Evolutionary conservation across 1,284 basidiomycete genomes (phyloP), one percentile per base, ranked within the genome.

Genomic region (Blastosporella zonata): DNA sequence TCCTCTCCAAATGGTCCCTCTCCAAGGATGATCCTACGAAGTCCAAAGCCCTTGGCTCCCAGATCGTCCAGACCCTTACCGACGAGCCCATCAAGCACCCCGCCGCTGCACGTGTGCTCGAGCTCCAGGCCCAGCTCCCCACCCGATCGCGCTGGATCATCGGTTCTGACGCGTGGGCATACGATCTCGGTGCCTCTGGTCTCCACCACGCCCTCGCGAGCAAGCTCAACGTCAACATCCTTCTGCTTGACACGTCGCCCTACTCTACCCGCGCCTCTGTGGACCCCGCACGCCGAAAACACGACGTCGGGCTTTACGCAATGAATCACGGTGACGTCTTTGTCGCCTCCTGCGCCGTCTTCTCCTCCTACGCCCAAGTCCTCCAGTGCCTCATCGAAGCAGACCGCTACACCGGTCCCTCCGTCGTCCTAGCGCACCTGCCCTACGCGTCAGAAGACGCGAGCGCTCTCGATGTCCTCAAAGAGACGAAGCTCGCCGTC

Each of bases 281-380:
- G 25, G 88, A 93, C 55, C 84, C 84, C 6, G 74, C 79, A 53
- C 79, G 86, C 47, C 78, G 92, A 52, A 96, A 95, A 71, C 93
- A 93, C 63, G 94, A 97, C 68, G 87, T 94, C 38, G 94, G 93
- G 1, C 74, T 97, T 41, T 99, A 99, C 65, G 97, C 96, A 10
- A 96, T 99, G 91, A 97, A 97, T 72, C 92, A 97, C 67, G 96
- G 96, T 13, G 89, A 94, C 63, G 92, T 94, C 50, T 99, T 93
- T 66, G 96, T 97, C 48, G 94, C 94, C 8, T 93, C 90, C 61
- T 84, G 97, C 33, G 97, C 97, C 5, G 87, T 98, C 48, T 98
- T 96, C 69, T 89, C 93, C 35, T 95, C 95, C 43, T 99, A 98
- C 66, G 82, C 90, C 1, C 95, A 97, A 64, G 94, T 97, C 27